Conservation (phyloP, 2,329 filamentous ascomycete species). For the Fusarium verrucosum region DNA sequence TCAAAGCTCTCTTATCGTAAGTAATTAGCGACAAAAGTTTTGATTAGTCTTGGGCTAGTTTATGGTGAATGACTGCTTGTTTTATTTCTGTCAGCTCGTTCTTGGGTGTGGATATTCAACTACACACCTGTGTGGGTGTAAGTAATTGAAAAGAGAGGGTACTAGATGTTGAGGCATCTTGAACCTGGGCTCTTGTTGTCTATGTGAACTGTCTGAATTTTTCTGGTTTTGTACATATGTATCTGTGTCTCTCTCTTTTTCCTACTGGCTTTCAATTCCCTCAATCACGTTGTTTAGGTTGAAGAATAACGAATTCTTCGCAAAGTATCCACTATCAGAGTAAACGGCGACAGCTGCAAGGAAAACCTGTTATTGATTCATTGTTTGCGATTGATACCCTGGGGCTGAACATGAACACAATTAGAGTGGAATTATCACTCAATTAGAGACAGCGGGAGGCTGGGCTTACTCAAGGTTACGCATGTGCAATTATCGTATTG, state of each 20-base stretch:
- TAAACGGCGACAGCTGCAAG: background rate
- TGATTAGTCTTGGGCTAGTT: no score
- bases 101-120: no score
- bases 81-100: no score
- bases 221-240: no score
- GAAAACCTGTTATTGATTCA: background rate
- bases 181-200: background rate
- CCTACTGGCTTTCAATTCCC: no score
- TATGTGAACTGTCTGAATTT: background rate
- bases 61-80: no score
- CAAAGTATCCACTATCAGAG: background rate
- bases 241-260: no score
- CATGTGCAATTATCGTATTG: constrained; percentile 15
- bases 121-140: no score
- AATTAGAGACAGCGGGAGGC: background rate
- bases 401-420: background rate
- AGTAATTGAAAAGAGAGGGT: constrained; percentile 8
- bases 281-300: background rate
- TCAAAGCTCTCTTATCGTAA: no score
- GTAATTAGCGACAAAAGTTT: no score
- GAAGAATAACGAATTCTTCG: background rate
- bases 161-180: background rate
- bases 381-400: background rate
- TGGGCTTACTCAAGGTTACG: constrained; percentile 13
- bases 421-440: background rate